Evolutionary conservation across 1,139 yeast species (phyloP).

Genomic region (Taphrina communis): DNA sequence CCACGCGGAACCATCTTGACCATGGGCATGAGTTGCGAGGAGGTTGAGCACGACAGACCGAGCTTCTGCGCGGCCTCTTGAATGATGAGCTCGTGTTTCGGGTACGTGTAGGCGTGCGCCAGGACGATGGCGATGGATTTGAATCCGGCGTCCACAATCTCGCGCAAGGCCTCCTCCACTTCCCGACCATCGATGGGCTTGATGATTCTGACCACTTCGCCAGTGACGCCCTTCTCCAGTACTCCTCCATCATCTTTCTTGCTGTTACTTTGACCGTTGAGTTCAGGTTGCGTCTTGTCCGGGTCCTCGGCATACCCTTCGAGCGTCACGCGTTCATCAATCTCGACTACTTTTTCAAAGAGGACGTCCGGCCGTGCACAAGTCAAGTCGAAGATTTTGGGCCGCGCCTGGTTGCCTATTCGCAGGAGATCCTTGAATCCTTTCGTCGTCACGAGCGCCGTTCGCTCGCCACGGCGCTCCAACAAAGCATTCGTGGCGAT

Average conservation of each 20-base stretch:
- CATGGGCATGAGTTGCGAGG: constrained; percentile 73
- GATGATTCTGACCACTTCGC: constrained; percentile 66
- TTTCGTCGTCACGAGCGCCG: constrained; percentile 68
- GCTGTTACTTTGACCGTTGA: constrained; percentile 47
- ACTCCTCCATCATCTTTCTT: constrained; percentile 45
- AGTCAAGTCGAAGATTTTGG: constrained; percentile 67
- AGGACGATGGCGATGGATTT: constrained; percentile 71
- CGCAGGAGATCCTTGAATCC: constrained; percentile 68
- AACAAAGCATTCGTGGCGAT: constrained; percentile 78
- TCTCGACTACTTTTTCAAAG: constrained; percentile 67
- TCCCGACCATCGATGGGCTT: constrained; percentile 57
- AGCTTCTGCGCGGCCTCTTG: constrained; percentile 64
- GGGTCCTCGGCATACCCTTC: constrained; percentile 66
- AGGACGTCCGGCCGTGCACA: constrained; percentile 65
- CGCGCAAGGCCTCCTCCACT: constrained; percentile 54
- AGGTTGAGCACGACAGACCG: constrained; percentile 68
- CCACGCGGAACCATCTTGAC: constrained; percentile 74
- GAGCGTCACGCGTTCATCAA: constrained; percentile 74
- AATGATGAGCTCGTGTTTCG: constrained; percentile 65
- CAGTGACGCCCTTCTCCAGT: constrained; percentile 62
- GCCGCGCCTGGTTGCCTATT: constrained; percentile 78
- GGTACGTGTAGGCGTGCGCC: constrained; percentile 69
- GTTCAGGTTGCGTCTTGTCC: constrained; percentile 48
- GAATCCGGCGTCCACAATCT: constrained; percentile 62
- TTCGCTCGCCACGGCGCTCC: constrained; percentile 69